Conservation (phyloP, 2,329 filamentous ascomycete species). For the Didymella segeticola region DNA sequence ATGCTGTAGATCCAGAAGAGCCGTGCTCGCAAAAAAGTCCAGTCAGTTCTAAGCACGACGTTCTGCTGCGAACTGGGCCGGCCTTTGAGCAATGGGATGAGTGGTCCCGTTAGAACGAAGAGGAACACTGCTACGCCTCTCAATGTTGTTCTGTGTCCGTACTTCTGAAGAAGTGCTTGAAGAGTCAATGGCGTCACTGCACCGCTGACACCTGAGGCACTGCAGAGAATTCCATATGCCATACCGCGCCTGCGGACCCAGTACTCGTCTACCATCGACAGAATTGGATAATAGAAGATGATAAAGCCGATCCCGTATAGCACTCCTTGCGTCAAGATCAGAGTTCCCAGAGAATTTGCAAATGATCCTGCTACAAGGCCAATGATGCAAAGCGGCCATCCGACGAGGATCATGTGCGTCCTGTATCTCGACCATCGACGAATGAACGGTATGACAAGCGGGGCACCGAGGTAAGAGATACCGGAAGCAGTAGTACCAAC, state of each 20-base stretch:
- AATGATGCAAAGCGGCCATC: slow-evolving; percentile 40
- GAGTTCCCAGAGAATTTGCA: slow-evolving; percentile 32
- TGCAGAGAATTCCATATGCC: slow-evolving; percentile 56
- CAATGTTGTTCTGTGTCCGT: slow-evolving; percentile 51
- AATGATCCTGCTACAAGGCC: slow-evolving; percentile 45
- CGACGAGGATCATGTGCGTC: slow-evolving; percentile 37
- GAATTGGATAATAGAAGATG: slow-evolving; percentile 56
- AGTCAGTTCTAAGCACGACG: slow-evolving; percentile 36
- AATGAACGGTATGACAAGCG: slow-evolving; percentile 45
- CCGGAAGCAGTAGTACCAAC: slow-evolving; percentile 40
- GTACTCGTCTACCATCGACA: slow-evolving; percentile 58
- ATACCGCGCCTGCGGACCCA: slow-evolving; percentile 59
- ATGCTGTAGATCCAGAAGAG: slow-evolving; percentile 43
- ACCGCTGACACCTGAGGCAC: slow-evolving; percentile 52
- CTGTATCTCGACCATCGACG: slow-evolving; percentile 39
- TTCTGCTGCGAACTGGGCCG: slow-evolving; percentile 42
- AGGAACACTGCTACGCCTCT: slow-evolving; percentile 47
- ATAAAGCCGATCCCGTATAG: slow-evolving; percentile 53
- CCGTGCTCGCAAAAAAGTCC: slow-evolving; percentile 34
- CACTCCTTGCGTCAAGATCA: slow-evolving; percentile 48
- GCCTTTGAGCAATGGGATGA: slow-evolving; percentile 49
- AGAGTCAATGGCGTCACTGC: slow-evolving; percentile 52
- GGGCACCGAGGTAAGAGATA: slow-evolving; percentile 53
- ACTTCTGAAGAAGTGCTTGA: slow-evolving; percentile 44
- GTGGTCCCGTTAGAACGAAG: slow-evolving; percentile 35